phyloP scores from a whole-genome alignment of 106 monocot genomes.

The Cymbidium sinense region DNA sequence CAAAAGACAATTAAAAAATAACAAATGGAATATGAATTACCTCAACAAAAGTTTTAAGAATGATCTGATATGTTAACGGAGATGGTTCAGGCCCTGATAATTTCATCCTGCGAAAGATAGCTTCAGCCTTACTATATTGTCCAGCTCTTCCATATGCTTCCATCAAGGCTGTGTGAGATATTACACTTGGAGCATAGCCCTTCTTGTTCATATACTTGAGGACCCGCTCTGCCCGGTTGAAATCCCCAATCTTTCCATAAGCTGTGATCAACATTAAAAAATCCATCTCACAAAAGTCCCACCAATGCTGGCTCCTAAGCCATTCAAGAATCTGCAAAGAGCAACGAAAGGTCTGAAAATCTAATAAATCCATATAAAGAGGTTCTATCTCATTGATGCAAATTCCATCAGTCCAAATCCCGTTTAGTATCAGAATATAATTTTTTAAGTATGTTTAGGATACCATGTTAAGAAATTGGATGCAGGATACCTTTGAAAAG shows the following conservation, averaged over 20 bases:
- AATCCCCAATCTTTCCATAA: slow-evolving; percentile 79
- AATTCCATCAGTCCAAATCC: neutral
- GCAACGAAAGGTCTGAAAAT: slow-evolving; percentile 5
- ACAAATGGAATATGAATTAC: slow-evolving; percentile 20
- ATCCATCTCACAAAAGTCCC: slow-evolving; percentile 90
- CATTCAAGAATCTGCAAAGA: slow-evolving; percentile 82
- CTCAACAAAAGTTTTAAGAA: slow-evolving; percentile 84
- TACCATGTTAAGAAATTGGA: neutral
- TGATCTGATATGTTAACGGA: slow-evolving; percentile 85
- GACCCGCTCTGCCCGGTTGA: slow-evolving; percentile 69
- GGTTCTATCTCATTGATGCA: neutral
- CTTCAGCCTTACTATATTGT: slow-evolving; percentile 71
- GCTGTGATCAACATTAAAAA: slow-evolving; percentile 88
- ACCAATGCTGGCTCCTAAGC: slow-evolving; percentile 93
- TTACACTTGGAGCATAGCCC: slow-evolving; percentile 74
- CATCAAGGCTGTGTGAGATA: slow-evolving; percentile 91
- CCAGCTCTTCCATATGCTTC: slow-evolving; percentile 86
- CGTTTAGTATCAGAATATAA: too few species aligned
- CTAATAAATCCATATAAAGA: neutral
- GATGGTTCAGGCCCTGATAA: slow-evolving; percentile 86
- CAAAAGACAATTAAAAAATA: neutral
- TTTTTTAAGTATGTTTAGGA: neutral
- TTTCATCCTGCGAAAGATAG: slow-evolving; percentile 83
- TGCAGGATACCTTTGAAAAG: neutral
- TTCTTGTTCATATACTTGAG: slow-evolving; percentile 81